phyloP scores from a whole-genome alignment of 768 basidiomycete species.

The Leccinum obscurum region DNA sequence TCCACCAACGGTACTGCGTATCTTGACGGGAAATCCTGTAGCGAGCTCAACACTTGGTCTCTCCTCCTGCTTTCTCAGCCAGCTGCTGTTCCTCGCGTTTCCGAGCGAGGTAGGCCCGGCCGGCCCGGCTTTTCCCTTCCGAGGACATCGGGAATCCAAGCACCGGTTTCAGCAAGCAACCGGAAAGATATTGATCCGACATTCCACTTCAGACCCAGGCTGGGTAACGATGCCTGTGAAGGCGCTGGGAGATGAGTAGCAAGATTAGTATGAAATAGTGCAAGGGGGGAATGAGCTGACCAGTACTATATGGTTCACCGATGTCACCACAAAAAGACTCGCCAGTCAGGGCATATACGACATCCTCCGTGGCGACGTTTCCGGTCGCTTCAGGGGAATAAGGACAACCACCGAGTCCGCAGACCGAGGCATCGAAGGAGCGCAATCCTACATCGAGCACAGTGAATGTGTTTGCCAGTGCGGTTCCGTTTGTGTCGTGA shows the following conservation, averaged over 20 bases:
- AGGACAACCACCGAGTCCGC: constrained; percentile 94
- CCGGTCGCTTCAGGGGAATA: constrained; percentile 96
- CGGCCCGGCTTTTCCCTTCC: no score
- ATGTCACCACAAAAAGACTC: constrained; percentile 35
- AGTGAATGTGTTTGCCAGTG: constrained; percentile 70
- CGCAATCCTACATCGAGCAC: constrained; percentile 74
- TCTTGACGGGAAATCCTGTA: neutral
- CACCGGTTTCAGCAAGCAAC: constrained; percentile 23
- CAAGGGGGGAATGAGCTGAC: constrained; percentile 10
- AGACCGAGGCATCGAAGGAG: constrained; percentile 84
- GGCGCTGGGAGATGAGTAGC: neutral
- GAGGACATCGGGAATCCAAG: no score
- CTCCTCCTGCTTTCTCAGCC: no score
- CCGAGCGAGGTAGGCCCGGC: no score
- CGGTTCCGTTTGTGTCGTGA: constrained; percentile 39
- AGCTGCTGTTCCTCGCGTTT: no score
- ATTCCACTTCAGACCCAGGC: constrained; percentile 24
- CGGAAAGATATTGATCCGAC: constrained; percentile 55
- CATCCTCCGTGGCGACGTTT: constrained; percentile 92
- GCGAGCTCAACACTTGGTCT: no score
- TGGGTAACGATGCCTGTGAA: neutral
- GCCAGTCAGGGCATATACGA: constrained; percentile 71
- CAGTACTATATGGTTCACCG: constrained; percentile 33
- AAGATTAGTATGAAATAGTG: neutral
- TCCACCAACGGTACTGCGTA: neutral